Conservation (phyloP, 768 basidiomycete species). For the Chalciporus piperatus region DNA sequence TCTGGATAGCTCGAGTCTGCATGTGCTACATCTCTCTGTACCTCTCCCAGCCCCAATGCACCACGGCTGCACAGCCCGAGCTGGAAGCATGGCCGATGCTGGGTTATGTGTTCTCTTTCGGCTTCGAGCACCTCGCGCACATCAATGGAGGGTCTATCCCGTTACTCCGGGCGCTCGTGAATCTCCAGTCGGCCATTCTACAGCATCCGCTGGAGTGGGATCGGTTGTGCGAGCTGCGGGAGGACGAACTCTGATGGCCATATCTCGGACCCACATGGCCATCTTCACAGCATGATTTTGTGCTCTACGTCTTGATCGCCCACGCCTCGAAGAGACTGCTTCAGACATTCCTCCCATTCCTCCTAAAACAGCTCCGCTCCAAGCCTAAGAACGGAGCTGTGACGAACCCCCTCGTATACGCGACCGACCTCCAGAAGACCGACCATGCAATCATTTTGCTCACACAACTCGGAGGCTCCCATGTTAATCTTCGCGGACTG, state of each 20-base stretch:
- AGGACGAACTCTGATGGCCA: background rate
- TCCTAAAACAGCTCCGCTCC: background rate
- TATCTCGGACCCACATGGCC: conserved; percentile 3
- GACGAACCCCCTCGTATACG: conserved; percentile 9
- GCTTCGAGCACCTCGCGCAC: conserved; percentile 9
- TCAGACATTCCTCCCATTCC: background rate
- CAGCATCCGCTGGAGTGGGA: conserved; percentile 1
- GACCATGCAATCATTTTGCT: background rate
- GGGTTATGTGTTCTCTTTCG: conserved; percentile 10
- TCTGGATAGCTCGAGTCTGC: conserved; percentile 5
- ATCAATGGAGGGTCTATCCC: background rate
- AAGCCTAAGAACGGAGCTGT: background rate
- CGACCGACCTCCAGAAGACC: background rate
- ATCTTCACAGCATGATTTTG: background rate
- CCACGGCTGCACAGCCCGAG: background rate
- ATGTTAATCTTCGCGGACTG: background rate
- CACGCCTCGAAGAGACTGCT: conserved; percentile 3
- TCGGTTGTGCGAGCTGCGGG: background rate
- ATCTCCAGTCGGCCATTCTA: background rate
- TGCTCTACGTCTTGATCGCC: conserved; percentile 4
- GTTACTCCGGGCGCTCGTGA: conserved; percentile 3
- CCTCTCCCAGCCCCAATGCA: background rate
- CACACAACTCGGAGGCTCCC: background rate
- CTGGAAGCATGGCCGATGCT: conserved; percentile 1
- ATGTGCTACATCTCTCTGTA: conserved; percentile 7